Percentiles rank a stretch among this genome's conserved stretches.
These are phyloP conservation scores for Trichosporon inkin DNA, from an alignment of 1,284 basidiomycete genomes.

Conservation along the genomic window DNA sequence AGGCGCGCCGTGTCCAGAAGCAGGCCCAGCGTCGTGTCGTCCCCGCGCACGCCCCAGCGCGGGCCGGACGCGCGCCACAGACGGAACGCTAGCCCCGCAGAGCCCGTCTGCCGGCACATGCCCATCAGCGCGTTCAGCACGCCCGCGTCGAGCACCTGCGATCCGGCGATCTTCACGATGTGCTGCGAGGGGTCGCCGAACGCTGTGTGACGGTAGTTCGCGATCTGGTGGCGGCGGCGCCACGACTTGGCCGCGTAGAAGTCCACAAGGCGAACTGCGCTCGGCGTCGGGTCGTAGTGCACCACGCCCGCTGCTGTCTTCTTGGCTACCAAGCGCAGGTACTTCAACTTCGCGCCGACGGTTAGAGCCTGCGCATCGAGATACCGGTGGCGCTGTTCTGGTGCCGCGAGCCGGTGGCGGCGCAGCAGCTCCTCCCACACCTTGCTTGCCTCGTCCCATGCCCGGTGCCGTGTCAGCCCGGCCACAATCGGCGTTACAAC, in stretches of 20 bases:
- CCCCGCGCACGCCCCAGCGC: slow-evolving; percentile 37
- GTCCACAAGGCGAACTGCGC: slow-evolving; percentile 34
- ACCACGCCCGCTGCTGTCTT: neutral
- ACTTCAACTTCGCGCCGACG: slow-evolving; percentile 29
- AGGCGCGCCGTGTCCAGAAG: slow-evolving; percentile 34
- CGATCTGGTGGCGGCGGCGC: neutral
- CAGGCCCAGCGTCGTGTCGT: slow-evolving; percentile 32
- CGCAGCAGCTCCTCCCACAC: slow-evolving; percentile 29
- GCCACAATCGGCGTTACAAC: slow-evolving; percentile 34
- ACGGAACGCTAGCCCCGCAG: slow-evolving; percentile 34
- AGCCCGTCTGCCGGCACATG: slow-evolving; percentile 19
- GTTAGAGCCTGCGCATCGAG: slow-evolving; percentile 31
- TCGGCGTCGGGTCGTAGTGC: slow-evolving; percentile 13
- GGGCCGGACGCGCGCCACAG: slow-evolving; percentile 34
- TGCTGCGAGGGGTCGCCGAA: too few species aligned
- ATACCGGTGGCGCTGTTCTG: slow-evolving; percentile 16
- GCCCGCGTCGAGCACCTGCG: slow-evolving; percentile 28
- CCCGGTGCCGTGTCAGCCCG: slow-evolving; percentile 26
- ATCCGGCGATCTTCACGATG: neutral
- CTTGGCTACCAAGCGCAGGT: neutral
- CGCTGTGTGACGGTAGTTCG: neutral
- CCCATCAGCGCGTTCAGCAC: slow-evolving; percentile 37
- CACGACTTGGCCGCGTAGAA: slow-evolving; percentile 11
- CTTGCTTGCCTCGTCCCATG: slow-evolving; percentile 21
- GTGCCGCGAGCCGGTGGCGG: slow-evolving; percentile 2